phyloP scores from a whole-genome alignment of 2,329 filamentous ascomycete species.

The Sclerotinia nivalis region DNA sequence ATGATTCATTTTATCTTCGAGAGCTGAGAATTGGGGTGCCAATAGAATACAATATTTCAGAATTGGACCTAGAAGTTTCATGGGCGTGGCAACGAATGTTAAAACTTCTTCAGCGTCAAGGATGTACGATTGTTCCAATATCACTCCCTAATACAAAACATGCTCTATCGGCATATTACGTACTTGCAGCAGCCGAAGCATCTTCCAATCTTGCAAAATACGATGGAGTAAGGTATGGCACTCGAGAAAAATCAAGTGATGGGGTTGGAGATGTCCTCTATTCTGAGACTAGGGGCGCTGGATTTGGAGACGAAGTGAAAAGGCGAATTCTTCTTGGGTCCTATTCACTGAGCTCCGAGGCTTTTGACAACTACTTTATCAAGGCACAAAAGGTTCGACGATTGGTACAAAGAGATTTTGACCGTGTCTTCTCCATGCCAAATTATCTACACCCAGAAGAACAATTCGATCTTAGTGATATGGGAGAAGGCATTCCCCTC shows the following conservation, averaged over 20 bases:
- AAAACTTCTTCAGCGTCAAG: slow-evolving; percentile 58
- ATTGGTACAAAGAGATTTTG: slow-evolving; percentile 83
- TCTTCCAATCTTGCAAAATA: slow-evolving; percentile 96
- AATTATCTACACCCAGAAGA: slow-evolving; percentile 65
- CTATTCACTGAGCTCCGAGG: slow-evolving; percentile 84
- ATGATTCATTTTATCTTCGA: slow-evolving; percentile 14
- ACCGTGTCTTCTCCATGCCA: slow-evolving; percentile 67
- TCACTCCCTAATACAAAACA: slow-evolving; percentile 81
- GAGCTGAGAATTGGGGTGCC: slow-evolving; percentile 56
- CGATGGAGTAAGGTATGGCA: slow-evolving; percentile 90
- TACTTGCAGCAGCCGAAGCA: slow-evolving; percentile 92
- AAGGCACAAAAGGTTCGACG: slow-evolving; percentile 87
- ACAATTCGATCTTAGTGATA: slow-evolving; percentile 61
- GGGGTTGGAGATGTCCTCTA: slow-evolving; percentile 69
- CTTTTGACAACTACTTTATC: slow-evolving; percentile 95
- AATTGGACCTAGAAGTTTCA: slow-evolving; percentile 70
- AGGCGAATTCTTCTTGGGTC: slow-evolving; percentile 85
- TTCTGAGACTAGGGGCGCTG: slow-evolving; percentile 68
- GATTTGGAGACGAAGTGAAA: slow-evolving; percentile 83
- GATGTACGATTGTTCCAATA: slow-evolving; percentile 72
- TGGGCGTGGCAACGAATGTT: slow-evolving; percentile 68
- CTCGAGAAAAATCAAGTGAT: slow-evolving; percentile 45
- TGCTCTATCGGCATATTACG: slow-evolving; percentile 90
- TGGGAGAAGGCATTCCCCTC: slow-evolving; percentile 53
- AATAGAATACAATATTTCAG: slow-evolving; percentile 83